Base-by-base conservation (phyloP, 1,284 basidiomycete species). In the Macrocybe sp. region DNA sequence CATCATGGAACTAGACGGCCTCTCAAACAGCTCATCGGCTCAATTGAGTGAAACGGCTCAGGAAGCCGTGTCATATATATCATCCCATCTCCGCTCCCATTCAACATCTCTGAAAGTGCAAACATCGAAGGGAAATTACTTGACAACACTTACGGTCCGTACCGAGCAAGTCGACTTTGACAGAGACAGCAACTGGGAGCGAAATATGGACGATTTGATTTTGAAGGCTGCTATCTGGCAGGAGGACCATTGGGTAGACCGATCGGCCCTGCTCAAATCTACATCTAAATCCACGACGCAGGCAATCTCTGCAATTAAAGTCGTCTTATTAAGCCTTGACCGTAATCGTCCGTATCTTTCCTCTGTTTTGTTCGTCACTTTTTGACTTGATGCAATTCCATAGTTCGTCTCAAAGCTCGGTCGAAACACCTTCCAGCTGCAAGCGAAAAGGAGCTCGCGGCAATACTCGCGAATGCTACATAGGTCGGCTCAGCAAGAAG, bases 121-220 rank as follows among this genome's bases (percentile, higher is more conserved):
- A 67, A 99, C 97, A 0, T 89, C 88, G 10, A 86, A 87, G 52
- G 96, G 96, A 56, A 99, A 98, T 64, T 98, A 97, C 64, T 76
- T 99, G 2, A 76, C 79, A 2, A 89, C 88, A 44, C 76, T 99
- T 33, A 85, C 72, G 55, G 83, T 98, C 37, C 83, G 94, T 9
- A 85, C 81, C 1, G 96, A 99, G 65, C 79, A 89, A 51, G 80
- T 96, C 53, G 85, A 92, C 53, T 92, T 94, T 57, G 64, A 73
- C 14, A 59, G 56, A 3, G 68, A 71, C 45, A 68, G 67, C 35
- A 71, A 66, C 32, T 72, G 75, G 65, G 89, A 89, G 43, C 75
- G 88, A 32, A 92, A 79, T 52, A 93, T 97, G 85, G 96, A 99
- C 64, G 95, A 98, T 62, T 76, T 97, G 45, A 97, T 98, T 52